Conservation (phyloP, 495 filamentous ascomycete genomes). For the Penicillium turbatum region DNA sequence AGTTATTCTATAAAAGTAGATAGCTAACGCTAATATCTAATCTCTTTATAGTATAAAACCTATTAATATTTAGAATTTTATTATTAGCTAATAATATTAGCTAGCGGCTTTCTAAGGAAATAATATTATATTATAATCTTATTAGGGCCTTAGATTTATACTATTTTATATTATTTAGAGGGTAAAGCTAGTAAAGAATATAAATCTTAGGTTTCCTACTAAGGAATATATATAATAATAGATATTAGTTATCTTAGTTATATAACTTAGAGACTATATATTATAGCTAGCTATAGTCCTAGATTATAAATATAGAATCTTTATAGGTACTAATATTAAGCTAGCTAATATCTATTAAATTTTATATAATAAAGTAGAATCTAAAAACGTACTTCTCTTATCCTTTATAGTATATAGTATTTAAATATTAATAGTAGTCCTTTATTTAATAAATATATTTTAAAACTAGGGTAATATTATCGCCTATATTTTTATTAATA, state of each 20-base stretch:
- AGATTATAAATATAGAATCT: constrained; percentile 9
- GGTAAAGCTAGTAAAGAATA: constrained; percentile 16
- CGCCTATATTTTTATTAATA: too few relatives aligned
- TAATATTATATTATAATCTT: constrained; percentile 15
- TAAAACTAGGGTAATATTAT: too few relatives aligned
- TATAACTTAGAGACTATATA: constrained; percentile 12
- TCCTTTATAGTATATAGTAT: not conserved
- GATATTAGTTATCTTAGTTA: constrained; percentile 13
- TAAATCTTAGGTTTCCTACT: constrained; percentile 11
- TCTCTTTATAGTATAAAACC: not conserved
- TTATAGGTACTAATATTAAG: constrained; percentile 16
- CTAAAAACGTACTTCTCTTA: not conserved
- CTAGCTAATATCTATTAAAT: constrained; percentile 17
- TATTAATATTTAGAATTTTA: not conserved
- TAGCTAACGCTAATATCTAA: constrained; percentile 1
- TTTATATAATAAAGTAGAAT: constrained; percentile 1
- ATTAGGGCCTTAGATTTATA: constrained; percentile 6
- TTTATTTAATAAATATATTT: not conserved
- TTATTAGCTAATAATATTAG: constrained; percentile 21
- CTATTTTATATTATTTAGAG: constrained; percentile 23
- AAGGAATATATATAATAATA: constrained; percentile 20
- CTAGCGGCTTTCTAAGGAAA: constrained; percentile 2
- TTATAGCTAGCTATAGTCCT: constrained; percentile 14
- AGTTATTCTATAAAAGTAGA: constrained; percentile 8
- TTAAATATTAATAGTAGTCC: not conserved